phyloP scores from a whole-genome alignment of 495 filamentous ascomycete genomes.

The Aspergillus campestris region DNA sequence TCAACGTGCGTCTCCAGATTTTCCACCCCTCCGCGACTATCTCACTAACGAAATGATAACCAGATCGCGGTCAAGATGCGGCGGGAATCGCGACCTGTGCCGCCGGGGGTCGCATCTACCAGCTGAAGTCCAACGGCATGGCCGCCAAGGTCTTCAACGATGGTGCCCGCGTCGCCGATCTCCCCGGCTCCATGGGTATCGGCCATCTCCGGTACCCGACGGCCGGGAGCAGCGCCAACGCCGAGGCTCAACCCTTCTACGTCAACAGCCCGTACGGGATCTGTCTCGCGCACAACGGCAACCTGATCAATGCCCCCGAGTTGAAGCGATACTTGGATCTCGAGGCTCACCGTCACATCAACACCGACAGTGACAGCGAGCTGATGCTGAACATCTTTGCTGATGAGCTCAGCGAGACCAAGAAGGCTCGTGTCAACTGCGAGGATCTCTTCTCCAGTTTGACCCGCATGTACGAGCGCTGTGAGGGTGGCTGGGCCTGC shows the following conservation, averaged over 20 bases:
- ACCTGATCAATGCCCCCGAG: constrained; percentile 85
- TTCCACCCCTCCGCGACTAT: background rate
- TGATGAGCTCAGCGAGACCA: constrained; percentile 88
- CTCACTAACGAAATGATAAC: no score
- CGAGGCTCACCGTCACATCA: constrained; percentile 90
- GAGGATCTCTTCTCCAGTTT: constrained; percentile 82
- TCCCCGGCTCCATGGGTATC: constrained; percentile 85
- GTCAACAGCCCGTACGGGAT: constrained; percentile 86
- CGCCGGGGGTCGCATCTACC: constrained; percentile 71
- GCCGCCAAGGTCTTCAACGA: constrained; percentile 80
- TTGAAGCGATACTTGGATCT: constrained; percentile 73
- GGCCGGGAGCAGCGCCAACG: constrained; percentile 68
- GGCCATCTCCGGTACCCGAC: constrained; percentile 89
- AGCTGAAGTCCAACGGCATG: constrained; percentile 90
- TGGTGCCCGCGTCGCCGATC: constrained; percentile 63
- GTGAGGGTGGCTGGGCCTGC: constrained; percentile 79
- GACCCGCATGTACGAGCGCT: constrained; percentile 64
- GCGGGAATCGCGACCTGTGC: constrained; percentile 77
- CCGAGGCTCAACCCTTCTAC: constrained; percentile 67
- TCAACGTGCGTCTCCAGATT: constrained; percentile 46
- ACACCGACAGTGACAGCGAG: constrained; percentile 93
- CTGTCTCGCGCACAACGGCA: constrained; percentile 71
- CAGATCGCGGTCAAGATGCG: constrained; percentile 77
- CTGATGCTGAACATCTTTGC: constrained; percentile 94
- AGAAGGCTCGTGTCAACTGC: constrained; percentile 87